Evolutionary conservation across 306 rosid species (phyloP), one percentile per base, ranked within the genome.

Genomic region (Castanospermum australe): DNA sequence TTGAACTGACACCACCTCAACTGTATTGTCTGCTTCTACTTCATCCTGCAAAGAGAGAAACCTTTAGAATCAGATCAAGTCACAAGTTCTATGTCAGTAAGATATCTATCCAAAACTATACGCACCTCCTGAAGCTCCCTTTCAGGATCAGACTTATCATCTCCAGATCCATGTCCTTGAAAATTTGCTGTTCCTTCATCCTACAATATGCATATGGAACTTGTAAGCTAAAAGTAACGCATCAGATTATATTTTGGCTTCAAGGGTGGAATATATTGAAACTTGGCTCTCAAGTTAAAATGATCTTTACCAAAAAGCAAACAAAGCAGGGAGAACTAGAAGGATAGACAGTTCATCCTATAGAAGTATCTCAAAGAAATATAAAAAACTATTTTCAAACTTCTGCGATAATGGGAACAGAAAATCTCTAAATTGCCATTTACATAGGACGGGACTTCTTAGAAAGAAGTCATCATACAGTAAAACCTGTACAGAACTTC

Each of bases 11-110:
- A 86, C 75, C 73, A 69, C 80, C 69, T 88, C 98, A 20, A 30
- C 85, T 55, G 75, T 69, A 73, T 79, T 59, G 68, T 88, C 91
- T 0, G 73, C 83, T 76, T 86, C 97, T 54, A 47, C 74, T 51
- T 88, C 93, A 32, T 85, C 94, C 99, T 93, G 93, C 61, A 82
- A 87, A 80, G 76, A 35, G 48, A 62, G 76, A 76, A 81, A 47
- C 44, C n/a, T 61, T 39, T 0, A 10, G 36, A 36, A 54, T 55
- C 50, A 69, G 39, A 62, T 20, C 69, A 57, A 6, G 41, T 76
- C 69, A 38, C 67, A 54, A 14, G 22, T 67, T 78, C 73, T 12
- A 38, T 11, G 45, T 20, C 54, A 54, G 63, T 7, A 67, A 77
- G 45, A 76, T 14, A 62, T 57, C 20, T 21, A 18, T 39, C 32